Percentiles rank a stretch among this genome's conserved stretches.
Conservation (phyloP, 2,329 filamentous ascomycete species). For the Immersiporthe knoxdaviesiana region DNA sequence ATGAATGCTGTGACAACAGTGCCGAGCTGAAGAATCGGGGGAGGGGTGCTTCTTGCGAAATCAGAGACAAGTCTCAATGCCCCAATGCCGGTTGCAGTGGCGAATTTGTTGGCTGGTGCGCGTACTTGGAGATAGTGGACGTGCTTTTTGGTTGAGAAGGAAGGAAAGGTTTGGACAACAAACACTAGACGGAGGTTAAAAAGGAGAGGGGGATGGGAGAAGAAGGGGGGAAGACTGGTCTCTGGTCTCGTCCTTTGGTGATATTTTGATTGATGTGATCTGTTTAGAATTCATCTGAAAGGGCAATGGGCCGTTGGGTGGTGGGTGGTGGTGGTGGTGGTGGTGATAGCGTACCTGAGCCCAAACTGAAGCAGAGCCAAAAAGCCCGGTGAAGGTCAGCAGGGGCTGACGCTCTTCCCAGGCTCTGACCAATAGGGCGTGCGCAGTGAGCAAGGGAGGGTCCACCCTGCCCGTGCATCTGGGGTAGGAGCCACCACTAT, state of each 20-base stretch:
- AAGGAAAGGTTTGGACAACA: not conserved
- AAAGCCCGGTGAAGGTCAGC: not conserved
- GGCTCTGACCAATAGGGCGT: not conserved
- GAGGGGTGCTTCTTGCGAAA: slow-evolving; percentile 1
- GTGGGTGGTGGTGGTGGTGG: not conserved
- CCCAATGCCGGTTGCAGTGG: not conserved
- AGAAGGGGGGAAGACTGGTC: not conserved
- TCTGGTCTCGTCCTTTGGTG: not conserved
- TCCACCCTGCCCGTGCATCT: slow-evolving; percentile 14
- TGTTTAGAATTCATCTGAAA: slow-evolving; percentile 1
- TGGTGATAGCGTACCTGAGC: too few relatives aligned
- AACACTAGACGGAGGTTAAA: not conserved
- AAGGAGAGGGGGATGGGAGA: not conserved
- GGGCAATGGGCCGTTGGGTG: not conserved
- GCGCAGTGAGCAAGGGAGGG: not conserved
- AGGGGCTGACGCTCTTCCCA: not conserved
- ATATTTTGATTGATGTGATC: not conserved
- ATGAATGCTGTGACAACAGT: not conserved
- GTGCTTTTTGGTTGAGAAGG: not conserved
- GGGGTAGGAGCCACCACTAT: slow-evolving; percentile 22
- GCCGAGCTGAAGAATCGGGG: slow-evolving; percentile 1
- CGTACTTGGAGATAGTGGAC: not conserved
- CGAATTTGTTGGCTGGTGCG: not conserved
- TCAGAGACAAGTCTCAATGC: slow-evolving; percentile 2
- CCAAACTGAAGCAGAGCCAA: not conserved